Conservation (phyloP, 805 yeast genomes). For the Starmerella powellii region DNA sequence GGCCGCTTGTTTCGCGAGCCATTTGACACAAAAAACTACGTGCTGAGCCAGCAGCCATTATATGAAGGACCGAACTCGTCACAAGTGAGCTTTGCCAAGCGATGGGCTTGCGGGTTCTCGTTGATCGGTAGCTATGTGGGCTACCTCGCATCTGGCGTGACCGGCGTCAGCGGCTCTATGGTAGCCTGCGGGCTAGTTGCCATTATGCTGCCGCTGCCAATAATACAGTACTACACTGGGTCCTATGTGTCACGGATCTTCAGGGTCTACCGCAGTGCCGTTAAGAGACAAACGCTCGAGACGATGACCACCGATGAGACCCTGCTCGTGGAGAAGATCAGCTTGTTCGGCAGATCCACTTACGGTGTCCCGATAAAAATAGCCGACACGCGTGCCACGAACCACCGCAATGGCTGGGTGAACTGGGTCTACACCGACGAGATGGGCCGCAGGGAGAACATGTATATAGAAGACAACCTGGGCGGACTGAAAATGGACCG, state of each 20-base stretch:
- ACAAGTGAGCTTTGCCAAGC: conserved; percentile 49
- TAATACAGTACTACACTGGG: conserved; percentile 41
- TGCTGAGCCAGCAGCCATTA: conserved; percentile 45
- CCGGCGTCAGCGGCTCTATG: conserved; percentile 41
- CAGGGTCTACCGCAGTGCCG: conserved; percentile 50
- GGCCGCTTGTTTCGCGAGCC: conserved; percentile 34
- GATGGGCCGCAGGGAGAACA: conserved; percentile 30
- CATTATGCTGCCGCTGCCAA: conserved; percentile 45
- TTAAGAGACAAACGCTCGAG: conserved; percentile 49
- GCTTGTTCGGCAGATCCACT: conserved; percentile 52
- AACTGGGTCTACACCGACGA: conserved; percentile 34
- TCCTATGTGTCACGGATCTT: conserved; percentile 63
- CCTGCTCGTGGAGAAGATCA: conserved; percentile 54
- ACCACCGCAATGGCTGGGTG: conserved; percentile 38
- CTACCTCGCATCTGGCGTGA: conserved; percentile 37
- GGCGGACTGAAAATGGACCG: conserved; percentile 80
- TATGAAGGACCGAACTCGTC: conserved; percentile 53
- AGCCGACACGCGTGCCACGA: conserved; percentile 31
- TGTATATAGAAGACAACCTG: conserved; percentile 56
- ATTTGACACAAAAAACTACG: conserved; percentile 40
- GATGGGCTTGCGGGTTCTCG: conserved; percentile 51
- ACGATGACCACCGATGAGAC: conserved; percentile 50
- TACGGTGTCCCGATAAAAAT: conserved; percentile 51
- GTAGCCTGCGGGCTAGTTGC: conserved; percentile 35
- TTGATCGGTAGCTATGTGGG: conserved; percentile 50